Conservation (phyloP, 129 eudicot genomes). For the Chrysanthemum seticuspe region DNA sequence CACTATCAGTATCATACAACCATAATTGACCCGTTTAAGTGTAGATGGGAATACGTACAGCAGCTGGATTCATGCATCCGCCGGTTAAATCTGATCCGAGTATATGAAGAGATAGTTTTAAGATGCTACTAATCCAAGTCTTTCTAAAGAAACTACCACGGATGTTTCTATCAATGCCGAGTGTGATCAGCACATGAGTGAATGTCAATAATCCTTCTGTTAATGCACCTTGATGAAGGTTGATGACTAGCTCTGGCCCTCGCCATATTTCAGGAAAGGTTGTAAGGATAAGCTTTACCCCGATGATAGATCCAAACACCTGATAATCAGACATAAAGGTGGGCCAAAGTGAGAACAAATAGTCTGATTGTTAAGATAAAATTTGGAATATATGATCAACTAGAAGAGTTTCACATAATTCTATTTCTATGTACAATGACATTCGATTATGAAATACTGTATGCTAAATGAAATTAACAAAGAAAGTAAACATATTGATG, state of each 20-base stretch:
- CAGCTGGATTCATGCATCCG: conserved; percentile 94
- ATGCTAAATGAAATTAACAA: background rate
- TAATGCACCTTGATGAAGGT: conserved; percentile 71
- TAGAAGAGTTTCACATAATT: background rate
- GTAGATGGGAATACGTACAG: conserved; percentile 49
- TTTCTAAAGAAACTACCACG: conserved; percentile 65
- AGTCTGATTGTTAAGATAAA: background rate
- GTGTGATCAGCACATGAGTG: conserved; percentile 51
- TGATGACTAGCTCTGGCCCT: conserved; percentile 69
- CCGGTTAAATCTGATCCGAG: conserved; percentile 89
- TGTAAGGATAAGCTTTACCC: conserved; percentile 53
- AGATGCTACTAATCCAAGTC: conserved; percentile 80
- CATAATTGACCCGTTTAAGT: conserved; percentile 1
- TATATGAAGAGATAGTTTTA: conserved; percentile 75
- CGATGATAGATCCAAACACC: conserved; percentile 74
- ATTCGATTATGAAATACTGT: background rate
- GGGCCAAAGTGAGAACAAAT: conserved; percentile 1
- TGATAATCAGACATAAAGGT: conserved; percentile 15
- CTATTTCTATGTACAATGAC: background rate
- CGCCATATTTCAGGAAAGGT: conserved; percentile 60
- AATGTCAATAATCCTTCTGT: conserved; percentile 86
- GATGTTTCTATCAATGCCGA: conserved; percentile 45
- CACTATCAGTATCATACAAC: background rate
- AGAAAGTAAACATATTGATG: background rate
- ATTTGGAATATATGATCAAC: conserved; percentile 9